Evolutionary conservation across 768 basidiomycete genomes (phyloP), one percentile per base, ranked within the genome.

Genomic region (Daedaleopsis sinensis): DNA sequence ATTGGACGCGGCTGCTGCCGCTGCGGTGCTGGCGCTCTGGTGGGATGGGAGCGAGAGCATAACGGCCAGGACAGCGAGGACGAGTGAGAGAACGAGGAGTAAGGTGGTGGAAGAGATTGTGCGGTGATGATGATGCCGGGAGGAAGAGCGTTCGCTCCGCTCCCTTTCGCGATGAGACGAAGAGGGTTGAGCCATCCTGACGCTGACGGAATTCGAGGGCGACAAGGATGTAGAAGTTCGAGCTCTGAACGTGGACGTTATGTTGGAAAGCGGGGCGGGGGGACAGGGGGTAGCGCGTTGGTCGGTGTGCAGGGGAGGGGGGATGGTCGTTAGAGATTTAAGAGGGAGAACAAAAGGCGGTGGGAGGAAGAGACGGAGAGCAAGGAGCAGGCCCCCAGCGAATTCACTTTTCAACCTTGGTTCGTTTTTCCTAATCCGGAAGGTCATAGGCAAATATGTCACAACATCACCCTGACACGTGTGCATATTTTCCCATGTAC

Each of bases 31-130:
- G 19, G 76, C 59, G n/a, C 76, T 65, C 49, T 77, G 77, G 16
- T 55, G 52, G 0, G 87, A 85, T 1, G 93, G 93, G 5, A 94
- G 81, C 3, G 93, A 93, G 24, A 94, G 85, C 91, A 94, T 93
- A 68, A 94, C 87, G 5, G 93, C 92, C n/a, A 94, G 82, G 23
- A 93, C 91, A 38, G 92, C 93, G 27, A 94, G 80, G 52, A 94
- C 85, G 37, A 94, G 86, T 12, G 93, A 94, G 44, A 94, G 82
- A 52, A 94, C 89, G 37, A 94, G 87, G 55, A 94, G 83, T 36
- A 94, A 86, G 15, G 93, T 94, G 0, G 93, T 94, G 15, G 93
- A 94, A 10, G 93, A 94, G 63, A 94, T 93, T 57, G 93, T 93
- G 60, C 93, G 82, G 68, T 90, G 87, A 60, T 92, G 90, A 71